Percentiles rank a stretch among this genome's conserved stretches.
Conservation (phyloP, 495 filamentous ascomycete species). For the Penicillium antarcticum region DNA sequence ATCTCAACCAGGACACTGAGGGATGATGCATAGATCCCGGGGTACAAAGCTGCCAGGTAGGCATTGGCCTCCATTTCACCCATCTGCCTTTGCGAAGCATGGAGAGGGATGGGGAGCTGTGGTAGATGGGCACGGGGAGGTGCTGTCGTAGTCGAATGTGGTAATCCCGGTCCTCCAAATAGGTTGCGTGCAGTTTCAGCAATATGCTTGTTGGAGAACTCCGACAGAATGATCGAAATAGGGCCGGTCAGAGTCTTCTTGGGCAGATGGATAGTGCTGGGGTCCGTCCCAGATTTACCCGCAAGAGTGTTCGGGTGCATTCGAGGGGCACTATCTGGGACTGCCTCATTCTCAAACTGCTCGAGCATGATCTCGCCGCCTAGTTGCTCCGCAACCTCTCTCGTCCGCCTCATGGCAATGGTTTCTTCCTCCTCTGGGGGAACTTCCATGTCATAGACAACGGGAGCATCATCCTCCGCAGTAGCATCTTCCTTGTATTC, state of each 20-base stretch:
- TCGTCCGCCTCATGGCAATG: slow-evolving; percentile 34
- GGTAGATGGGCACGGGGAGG: slow-evolving; percentile 46
- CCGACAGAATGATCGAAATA: slow-evolving; percentile 59
- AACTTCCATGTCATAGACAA: slow-evolving; percentile 43
- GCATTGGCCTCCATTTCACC: slow-evolving; percentile 82
- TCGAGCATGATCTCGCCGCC: slow-evolving; percentile 47
- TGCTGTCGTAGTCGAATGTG: slow-evolving; percentile 64
- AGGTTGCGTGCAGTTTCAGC: slow-evolving; percentile 59
- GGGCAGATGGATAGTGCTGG: slow-evolving; percentile 69
- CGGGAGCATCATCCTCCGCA: slow-evolving; percentile 23
- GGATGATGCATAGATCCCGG: slow-evolving; percentile 71
- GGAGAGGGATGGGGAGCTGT: slow-evolving; percentile 67
- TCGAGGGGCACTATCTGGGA: slow-evolving; percentile 39
- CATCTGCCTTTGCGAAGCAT: slow-evolving; percentile 71
- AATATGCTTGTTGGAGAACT: slow-evolving; percentile 70
- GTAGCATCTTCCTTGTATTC: slow-evolving; percentile 35
- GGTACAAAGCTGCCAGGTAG: slow-evolving; percentile 74
- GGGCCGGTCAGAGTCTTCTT: slow-evolving; percentile 62
- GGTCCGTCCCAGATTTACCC: slow-evolving; percentile 63
- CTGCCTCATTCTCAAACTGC: slow-evolving; percentile 48
- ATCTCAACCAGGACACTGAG: slow-evolving; percentile 77
- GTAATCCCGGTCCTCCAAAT: slow-evolving; percentile 74
- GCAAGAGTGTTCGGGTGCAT: slow-evolving; percentile 63
- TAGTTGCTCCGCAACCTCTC: slow-evolving; percentile 44
- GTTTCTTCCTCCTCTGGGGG: slow-evolving; percentile 27